phyloP scores from a whole-genome alignment of 345 rosid species.

The Camelina hispida region DNA sequence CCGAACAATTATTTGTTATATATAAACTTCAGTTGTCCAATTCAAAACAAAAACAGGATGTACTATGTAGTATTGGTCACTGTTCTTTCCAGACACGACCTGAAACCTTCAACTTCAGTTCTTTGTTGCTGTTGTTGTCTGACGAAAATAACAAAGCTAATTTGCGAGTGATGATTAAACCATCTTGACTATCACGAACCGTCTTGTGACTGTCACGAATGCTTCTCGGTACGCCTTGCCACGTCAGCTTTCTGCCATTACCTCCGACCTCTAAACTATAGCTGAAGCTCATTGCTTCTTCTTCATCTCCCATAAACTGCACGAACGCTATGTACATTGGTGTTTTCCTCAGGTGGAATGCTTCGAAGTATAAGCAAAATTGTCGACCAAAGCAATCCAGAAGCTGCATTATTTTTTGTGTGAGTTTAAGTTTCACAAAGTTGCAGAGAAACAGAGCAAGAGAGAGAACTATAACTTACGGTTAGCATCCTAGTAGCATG shows the following conservation, averaged over 20 bases:
- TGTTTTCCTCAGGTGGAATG: slow-evolving; percentile 45
- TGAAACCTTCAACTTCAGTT: slow-evolving; percentile 59
- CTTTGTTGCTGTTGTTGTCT: slow-evolving; percentile 42
- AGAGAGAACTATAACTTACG: slow-evolving; percentile 45
- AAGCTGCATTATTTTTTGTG: slow-evolving; percentile 34
- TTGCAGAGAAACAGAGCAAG: slow-evolving; percentile 6
- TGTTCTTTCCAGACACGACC: slow-evolving; percentile 62
- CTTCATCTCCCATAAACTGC: slow-evolving; percentile 54
- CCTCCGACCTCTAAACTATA: slow-evolving; percentile 50
- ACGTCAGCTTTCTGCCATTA: slow-evolving; percentile 47
- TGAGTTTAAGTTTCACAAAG: neutral
- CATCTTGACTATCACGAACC: slow-evolving; percentile 52
- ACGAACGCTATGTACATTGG: slow-evolving; percentile 49
- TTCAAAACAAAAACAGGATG: neutral
- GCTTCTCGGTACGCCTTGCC: slow-evolving; percentile 53
- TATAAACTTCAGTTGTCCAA: neutral
- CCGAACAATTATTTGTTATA: neutral
- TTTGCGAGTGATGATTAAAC: slow-evolving; percentile 53
- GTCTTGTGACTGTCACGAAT: slow-evolving; percentile 46
- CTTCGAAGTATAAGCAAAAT: slow-evolving; percentile 52
- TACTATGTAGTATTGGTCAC: neutral
- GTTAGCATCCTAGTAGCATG: slow-evolving; percentile 87
- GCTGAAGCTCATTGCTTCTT: slow-evolving; percentile 52
- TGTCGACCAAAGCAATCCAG: slow-evolving; percentile 48
- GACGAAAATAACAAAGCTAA: slow-evolving; percentile 52